Evolutionary conservation across 2,329 filamentous ascomycete genomes (phyloP).

Genomic region (Verticillium alfalfae): DNA sequence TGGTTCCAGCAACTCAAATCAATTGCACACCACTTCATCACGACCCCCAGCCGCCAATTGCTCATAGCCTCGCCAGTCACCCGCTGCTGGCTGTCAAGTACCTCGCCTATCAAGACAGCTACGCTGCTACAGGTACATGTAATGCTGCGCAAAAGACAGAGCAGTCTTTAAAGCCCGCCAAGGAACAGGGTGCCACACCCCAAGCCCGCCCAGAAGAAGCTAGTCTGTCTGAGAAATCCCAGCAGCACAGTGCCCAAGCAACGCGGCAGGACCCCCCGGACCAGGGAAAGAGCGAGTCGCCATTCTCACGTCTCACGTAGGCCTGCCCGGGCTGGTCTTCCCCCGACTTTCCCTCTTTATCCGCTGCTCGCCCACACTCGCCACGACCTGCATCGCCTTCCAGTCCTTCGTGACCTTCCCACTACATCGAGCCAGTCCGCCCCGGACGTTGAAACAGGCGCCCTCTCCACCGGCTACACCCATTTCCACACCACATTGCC

Average conservation of each 20-base stretch:
- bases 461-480: background rate
- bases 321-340: background rate
- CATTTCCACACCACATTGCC: background rate
- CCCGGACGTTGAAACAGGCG: background rate
- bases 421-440: background rate
- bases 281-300: background rate
- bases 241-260: slow-evolving; percentile 1
- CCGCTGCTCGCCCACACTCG: background rate
- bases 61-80: background rate
- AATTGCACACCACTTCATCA: background rate
- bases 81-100: background rate
- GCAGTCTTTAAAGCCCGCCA: background rate
- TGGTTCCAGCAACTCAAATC: background rate
- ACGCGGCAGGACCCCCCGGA: background rate
- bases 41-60: background rate
- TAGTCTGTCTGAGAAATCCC: slow-evolving; percentile 1
- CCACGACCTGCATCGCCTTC: background rate
- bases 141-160: background rate
- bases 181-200: background rate
- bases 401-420: background rate
- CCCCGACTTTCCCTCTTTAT: background rate
- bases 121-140: too few species aligned
- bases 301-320: background rate
- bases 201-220: slow-evolving; percentile 1
- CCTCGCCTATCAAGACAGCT: too few species aligned